Evolutionary conservation across 169 alveolate genomes (phyloP), one percentile per base, ranked within the genome.

Genomic region (Plasmodium ovale): DNA sequence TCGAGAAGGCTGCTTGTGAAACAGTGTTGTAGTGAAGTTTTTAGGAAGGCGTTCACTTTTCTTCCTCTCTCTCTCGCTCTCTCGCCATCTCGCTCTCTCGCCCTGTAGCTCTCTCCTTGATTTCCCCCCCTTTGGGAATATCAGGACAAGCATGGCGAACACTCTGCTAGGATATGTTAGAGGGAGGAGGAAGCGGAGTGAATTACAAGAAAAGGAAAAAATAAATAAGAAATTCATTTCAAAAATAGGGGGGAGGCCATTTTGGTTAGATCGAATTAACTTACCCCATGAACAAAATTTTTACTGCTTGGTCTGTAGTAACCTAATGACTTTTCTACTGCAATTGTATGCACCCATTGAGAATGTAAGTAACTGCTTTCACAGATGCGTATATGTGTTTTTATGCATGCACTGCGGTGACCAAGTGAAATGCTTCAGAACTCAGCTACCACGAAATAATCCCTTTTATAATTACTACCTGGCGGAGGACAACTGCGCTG

Each of bases 301-400:
- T 54, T 25, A 53, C 12, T 94, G 96, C 59, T 58, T 51, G 14
- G 49, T 64, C 5, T 94, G 96, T 60, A 60, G 84, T 42, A 58
- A 87, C 21, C 65, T 92, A 37, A 82, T 94, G 95, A 64, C 94
- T 21, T 94, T 94, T 64, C 67, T 92, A n/a, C 67, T 93, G 29
- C 96, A 94, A 58, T 25, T 94, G 6, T 94, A 94, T 67, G 95
- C 96, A 0, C 96, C 96, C 1, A 89, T 89, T 19, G 96, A 93
- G 49, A 85, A 91, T 0, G 21, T 90, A 4, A 79, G 73, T 0
- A 84, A 72, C 31, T 88, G 95, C 59, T 94, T 94, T 69, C 96
- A 94, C 62, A 73, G 96, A 64, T 65, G 93, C 16, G 16, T 94
- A 19, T 94, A 59, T 79, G 47, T 93, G 33, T 94, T 94, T 19